Conservation (phyloP, 305 asterid genomes). For the Solanum hybrid region DNA sequence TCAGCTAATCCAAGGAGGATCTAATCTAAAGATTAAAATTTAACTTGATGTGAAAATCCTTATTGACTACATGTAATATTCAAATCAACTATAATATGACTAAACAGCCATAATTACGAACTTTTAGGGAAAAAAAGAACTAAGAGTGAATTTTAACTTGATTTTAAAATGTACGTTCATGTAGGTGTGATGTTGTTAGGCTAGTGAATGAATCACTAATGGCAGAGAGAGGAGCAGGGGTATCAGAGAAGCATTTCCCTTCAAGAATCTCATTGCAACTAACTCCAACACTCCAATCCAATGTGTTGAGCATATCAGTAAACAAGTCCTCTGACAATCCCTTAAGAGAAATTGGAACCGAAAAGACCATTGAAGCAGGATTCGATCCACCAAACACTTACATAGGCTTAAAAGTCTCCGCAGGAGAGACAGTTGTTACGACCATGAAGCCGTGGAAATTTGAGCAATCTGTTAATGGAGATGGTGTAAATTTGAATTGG, state of each 20-base stretch:
- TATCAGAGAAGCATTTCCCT: slow-evolving; percentile 77
- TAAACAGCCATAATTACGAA: too few relatives aligned
- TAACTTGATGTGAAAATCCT: background rate
- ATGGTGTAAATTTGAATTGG: slow-evolving; percentile 53
- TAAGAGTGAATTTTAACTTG: background rate
- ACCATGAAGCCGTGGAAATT: slow-evolving; percentile 79
- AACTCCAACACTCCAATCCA: slow-evolving; percentile 52
- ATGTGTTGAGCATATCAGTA: slow-evolving; percentile 56
- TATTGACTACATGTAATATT: background rate
- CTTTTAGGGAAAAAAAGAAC: background rate
- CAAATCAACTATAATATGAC: background rate
- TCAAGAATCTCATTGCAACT: slow-evolving; percentile 60
- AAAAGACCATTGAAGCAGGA: slow-evolving; percentile 56
- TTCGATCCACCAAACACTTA: slow-evolving; percentile 47
- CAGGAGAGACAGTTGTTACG: slow-evolving; percentile 46
- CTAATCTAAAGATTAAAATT: too few relatives aligned
- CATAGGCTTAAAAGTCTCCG: slow-evolving; percentile 50
- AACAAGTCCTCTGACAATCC: slow-evolving; percentile 76
- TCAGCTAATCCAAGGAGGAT: too few relatives aligned
- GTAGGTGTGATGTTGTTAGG: slow-evolving; percentile 67
- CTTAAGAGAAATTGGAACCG: slow-evolving; percentile 37
- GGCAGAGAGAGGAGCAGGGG: slow-evolving; percentile 65
- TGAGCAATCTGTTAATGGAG: slow-evolving; percentile 70
- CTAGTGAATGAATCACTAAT: slow-evolving; percentile 46
- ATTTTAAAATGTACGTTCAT: background rate